Conservation (phyloP, 75 land plant genomes). For the Pinus albicaulis region DNA sequence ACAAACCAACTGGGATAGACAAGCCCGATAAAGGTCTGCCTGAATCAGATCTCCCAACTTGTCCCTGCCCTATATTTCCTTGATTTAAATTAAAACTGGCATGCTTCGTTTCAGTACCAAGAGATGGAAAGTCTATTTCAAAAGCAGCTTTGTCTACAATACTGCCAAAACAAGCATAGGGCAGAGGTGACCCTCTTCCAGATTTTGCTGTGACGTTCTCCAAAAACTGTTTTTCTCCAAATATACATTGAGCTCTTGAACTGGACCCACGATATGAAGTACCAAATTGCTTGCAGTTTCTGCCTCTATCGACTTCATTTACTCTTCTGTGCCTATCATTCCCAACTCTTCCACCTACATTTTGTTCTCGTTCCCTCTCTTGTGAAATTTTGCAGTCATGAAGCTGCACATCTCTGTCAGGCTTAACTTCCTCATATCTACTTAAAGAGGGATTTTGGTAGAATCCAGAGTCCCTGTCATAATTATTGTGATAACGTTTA, state of each 20-base stretch:
- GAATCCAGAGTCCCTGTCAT: background rate
- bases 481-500: background rate
- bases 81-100: slow-evolving; percentile 9
- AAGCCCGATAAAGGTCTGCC: slow-evolving; percentile 54
- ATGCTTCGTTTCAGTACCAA: slow-evolving; percentile 69
- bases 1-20: slow-evolving; percentile 13
- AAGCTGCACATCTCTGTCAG: background rate
- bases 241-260: background rate
- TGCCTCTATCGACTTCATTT: background rate
- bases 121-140: slow-evolving; percentile 86
- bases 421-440: background rate
- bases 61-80: slow-evolving; percentile 26
- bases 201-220: background rate
- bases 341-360: background rate
- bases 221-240: background rate
- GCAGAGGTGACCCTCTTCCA: background rate
- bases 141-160: slow-evolving; percentile 50
- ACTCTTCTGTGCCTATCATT: background rate
- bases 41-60: slow-evolving; percentile 27
- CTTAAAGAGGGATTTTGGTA: background rate
- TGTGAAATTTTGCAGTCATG: background rate
- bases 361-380: background rate
- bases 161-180: slow-evolving; percentile 15
- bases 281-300: background rate
- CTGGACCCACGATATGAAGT: background rate